Evolutionary conservation across 2,329 filamentous ascomycete genomes (phyloP), one percentile per base, ranked within the genome.

Genomic region (Dothideomycetes sp.): DNA sequence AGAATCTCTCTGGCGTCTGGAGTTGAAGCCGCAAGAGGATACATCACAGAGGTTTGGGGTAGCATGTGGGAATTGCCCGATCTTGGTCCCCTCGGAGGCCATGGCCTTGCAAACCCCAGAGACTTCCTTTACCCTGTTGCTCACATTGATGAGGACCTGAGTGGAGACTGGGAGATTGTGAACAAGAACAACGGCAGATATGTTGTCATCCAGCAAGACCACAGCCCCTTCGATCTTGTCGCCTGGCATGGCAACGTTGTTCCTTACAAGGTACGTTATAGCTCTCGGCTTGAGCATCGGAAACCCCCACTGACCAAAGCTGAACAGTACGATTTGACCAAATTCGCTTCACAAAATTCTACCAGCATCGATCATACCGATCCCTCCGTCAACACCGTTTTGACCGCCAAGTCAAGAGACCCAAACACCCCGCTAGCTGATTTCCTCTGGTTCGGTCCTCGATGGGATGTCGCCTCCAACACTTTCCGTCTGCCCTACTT

Each of bases 321-420:
- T 5, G 8, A 24, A 8, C 17, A 74, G 54, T 76, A 76, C 51
- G 71, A 71, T 36, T 53, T 75, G 4, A 71, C 68, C 6, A 72
- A 71, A 43, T 64, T 63, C 46, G 57, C 56, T 3, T 58, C 56
- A 5, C 57, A 60, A 36, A 60, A 60, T 46, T 53, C 53, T 41
- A 63, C 58, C 33, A 60, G 57, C 4, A 56, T 61, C 42, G 60
- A 63, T 45, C 60, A 63, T 45, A 61, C 58, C 15, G 60, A 63
- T 33, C 60, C 60, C 3, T 59, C 54, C 7, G 54, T 63, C 37
- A 61, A 60, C 48, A 58, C 53, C 22, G 59, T 63, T 19, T 52
- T 63, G 1, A 63, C 59, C 1, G 59, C 59, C 7, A 57, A 56
- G 29, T 61, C 58, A 2, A 55, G 58, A 16, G 59, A 62, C 41